Evolutionary conservation across 1,284 basidiomycete genomes (phyloP).

Genomic region (Leccinum griseonigrum): DNA sequence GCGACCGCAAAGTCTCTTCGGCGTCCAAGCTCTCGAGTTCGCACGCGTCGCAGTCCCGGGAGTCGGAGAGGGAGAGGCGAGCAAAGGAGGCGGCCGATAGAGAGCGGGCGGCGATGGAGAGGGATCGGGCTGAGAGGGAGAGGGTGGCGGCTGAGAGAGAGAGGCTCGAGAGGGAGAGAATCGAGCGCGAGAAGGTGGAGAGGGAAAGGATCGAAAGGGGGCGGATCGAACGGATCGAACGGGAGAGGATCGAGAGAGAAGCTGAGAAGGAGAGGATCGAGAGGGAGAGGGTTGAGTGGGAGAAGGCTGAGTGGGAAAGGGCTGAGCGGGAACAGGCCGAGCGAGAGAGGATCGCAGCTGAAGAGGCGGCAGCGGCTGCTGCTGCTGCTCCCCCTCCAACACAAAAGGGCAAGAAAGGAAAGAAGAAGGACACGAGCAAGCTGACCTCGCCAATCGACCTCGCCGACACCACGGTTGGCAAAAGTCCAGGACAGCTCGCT

Average conservation of each 20-base stretch:
- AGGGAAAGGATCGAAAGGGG: constrained; percentile 3
- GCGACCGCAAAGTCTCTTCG: constrained; percentile 27
- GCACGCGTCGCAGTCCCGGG: constrained; percentile 21
- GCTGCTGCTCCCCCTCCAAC: background rate
- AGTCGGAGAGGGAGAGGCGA: constrained; percentile 23
- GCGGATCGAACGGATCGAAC: background rate
- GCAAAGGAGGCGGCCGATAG: constrained; percentile 17
- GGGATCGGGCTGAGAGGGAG: constrained; percentile 18
- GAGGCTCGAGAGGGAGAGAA: constrained; percentile 2
- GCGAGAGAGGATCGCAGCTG: too few relatives aligned
- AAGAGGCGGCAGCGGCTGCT: background rate
- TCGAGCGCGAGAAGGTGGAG: constrained; percentile 3
- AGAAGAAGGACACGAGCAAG: constrained; percentile 9
- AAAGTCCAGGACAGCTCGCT: constrained; percentile 26
- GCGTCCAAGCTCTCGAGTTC: constrained; percentile 25
- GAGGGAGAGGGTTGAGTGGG: constrained; percentile 3
- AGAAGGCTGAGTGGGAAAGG: constrained; percentile 11
- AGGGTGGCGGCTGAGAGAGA: constrained; percentile 14
- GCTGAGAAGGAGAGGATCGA: constrained; percentile 15
- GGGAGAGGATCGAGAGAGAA: constrained; percentile 11
- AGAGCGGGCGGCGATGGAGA: constrained; percentile 18
- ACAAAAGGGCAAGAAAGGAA: constrained; percentile 4
- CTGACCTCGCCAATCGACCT: too few relatives aligned
- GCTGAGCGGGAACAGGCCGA: constrained; percentile 1
- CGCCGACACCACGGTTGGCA: constrained; percentile 20